A percentile compares a stretch with the other conserved stretches of the same genome.
Evolutionary conservation across 768 basidiomycete species (phyloP).

Genomic region (Gymnopilus junonius): DNA sequence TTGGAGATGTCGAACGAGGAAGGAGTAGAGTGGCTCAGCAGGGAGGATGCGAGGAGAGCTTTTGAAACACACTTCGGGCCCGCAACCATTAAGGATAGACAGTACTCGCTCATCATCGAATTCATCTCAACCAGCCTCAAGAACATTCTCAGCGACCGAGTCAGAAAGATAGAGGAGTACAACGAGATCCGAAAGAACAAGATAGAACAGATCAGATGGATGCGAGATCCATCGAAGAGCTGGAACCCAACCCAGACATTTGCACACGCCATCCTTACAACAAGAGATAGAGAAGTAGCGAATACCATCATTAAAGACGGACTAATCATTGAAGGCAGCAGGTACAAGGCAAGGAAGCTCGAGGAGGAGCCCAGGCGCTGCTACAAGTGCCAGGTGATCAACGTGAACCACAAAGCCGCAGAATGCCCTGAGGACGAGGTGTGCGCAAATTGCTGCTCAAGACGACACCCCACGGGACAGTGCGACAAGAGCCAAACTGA

Average conservation of each 20-base stretch:
- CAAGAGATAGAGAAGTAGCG: not conserved
- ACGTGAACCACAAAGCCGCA: conserved; percentile 8
- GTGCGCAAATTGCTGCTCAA: conserved; percentile 14
- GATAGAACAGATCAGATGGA: conserved; percentile 7
- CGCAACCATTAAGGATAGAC: too few relatives aligned
- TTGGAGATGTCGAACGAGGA: too few relatives aligned
- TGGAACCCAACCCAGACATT: conserved; percentile 4
- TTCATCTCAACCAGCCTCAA: not conserved
- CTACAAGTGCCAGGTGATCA: conserved; percentile 14
- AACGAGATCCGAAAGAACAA: not conserved
- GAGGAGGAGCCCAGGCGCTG: conserved; percentile 13
- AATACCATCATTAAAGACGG: conserved; percentile 5
- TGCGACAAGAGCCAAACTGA: not conserved
- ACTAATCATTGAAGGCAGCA: conserved; percentile 7
- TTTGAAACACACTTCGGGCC: too few relatives aligned
- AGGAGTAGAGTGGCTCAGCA: too few relatives aligned
- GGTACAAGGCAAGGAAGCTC: conserved; percentile 6
- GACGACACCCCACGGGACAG: conserved; percentile 1
- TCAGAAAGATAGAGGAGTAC: not conserved
- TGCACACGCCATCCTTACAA: conserved; percentile 11
- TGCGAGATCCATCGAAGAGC: conserved; percentile 8
- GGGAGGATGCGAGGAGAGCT: too few relatives aligned
- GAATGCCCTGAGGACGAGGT: conserved; percentile 1
- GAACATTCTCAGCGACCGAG: not conserved
- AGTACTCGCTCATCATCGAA: too few relatives aligned